Evolutionary conservation across 2,329 filamentous ascomycete species (phyloP), one percentile per base, ranked within the genome.

Genomic region (Sporothrix schenckii): DNA sequence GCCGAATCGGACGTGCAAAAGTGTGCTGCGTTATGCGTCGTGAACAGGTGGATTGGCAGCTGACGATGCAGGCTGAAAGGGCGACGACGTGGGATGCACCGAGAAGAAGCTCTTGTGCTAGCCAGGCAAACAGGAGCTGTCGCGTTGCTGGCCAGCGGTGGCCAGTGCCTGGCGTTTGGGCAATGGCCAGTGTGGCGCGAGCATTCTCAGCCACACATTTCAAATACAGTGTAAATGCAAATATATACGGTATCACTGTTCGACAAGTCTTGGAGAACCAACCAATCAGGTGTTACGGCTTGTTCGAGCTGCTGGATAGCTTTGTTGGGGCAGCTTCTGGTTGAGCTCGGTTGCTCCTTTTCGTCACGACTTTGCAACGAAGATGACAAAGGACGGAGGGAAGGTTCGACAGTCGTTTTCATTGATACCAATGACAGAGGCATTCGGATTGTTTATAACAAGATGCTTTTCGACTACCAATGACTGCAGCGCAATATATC

Each of bases 41-140:
- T 47, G 16, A 19, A 24, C 21, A 14, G 39, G 41, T 24, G 9
- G 14, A 34, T 65, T 50, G 61, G 61, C 44, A 65, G 61, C 44
- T 65, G 61, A n/a, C 24, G 47, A 50, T 65, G 61, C n/a, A 63
- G 39, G 39, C 21, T n/a, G 58, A 47, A 65, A 34, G 61, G 58
- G 58, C 39, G 61, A 50, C 44, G 61, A 65, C 41, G 44, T 50
- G 61, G 44, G 44, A 11, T 65, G 21, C 60, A 41, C 39, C 9
- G n/a, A 24, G 19, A 47, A 65, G 61, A 65, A 65, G 61, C 61
- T 65, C 61, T 54, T 47, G 41, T 65, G 39, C 60, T 34, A 34
- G 61, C 61, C 61, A 65, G 61, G 61, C 61, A 65, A 65, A 65
- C 61, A 65, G 61, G 61, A 65, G 61, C 61, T 65, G 61, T 65